A percentile compares a stretch with the other conserved stretches of the same genome.
Conservation (phyloP, 257 asterid species). For the Linderniella brevidens region DNA sequence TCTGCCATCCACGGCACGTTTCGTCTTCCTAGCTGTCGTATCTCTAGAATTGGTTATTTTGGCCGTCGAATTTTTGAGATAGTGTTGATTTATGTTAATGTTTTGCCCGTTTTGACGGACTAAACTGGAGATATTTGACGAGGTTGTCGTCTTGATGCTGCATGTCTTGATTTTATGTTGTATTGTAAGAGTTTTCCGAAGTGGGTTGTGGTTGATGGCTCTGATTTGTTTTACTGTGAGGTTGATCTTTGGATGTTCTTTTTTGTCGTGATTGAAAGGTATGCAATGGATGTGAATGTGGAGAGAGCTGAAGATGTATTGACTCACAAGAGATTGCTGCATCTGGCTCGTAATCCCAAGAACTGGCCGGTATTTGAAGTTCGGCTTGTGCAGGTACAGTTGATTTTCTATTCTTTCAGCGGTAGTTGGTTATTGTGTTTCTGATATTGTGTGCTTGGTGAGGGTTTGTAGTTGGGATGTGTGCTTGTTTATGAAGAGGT, state of each 20-base stretch:
- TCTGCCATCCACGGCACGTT: background rate
- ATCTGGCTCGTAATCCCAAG: slow-evolving; percentile 49
- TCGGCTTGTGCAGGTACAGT: slow-evolving; percentile 46
- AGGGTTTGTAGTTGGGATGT: too few species aligned
- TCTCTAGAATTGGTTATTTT: background rate
- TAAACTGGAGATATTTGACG: too few species aligned
- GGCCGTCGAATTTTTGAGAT: background rate
- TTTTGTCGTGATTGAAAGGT: slow-evolving; percentile 15
- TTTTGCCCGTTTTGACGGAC: background rate
- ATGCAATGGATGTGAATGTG: slow-evolving; percentile 57
- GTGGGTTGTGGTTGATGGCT: too few species aligned
- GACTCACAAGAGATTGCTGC: slow-evolving; percentile 41
- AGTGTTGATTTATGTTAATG: background rate
- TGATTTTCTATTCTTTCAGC: background rate
- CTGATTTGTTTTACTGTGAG: too few species aligned
- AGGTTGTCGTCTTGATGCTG: too few species aligned
- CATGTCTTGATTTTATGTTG: too few species aligned
- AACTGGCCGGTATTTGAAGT: slow-evolving; percentile 59
- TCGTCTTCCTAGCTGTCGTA: background rate
- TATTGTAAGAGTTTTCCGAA: too few species aligned
- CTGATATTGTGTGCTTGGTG: too few species aligned
- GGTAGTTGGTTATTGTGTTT: too few species aligned
- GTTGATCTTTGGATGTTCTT: background rate
- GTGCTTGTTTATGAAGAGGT: too few species aligned
- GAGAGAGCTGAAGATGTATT: slow-evolving; percentile 64